Conservation (phyloP, 768 basidiomycete genomes). For the Clitopilus passeckerianus region DNA sequence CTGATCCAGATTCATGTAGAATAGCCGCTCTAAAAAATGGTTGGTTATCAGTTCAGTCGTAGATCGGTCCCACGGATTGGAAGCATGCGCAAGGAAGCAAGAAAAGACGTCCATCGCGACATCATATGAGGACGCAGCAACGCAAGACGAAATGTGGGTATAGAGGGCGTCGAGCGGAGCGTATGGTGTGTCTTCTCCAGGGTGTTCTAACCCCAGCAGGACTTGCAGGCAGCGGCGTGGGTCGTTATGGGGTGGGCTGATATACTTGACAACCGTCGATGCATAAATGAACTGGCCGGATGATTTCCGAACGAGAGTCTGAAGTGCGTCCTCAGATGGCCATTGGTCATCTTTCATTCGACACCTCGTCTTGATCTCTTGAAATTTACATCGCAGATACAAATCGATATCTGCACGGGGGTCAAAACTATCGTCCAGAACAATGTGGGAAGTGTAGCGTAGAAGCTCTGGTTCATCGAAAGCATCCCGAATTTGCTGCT, state of each 20-base stretch:
- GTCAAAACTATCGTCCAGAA: neutral
- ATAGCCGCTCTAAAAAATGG: neutral
- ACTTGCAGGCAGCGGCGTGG: neutral
- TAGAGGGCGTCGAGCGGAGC: neutral
- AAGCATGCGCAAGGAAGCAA: neutral
- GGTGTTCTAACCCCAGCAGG: neutral
- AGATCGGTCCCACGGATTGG: neutral
- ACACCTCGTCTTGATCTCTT: neutral
- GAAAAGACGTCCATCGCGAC: neutral
- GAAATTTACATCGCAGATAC: neutral
- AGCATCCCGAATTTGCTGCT: neutral
- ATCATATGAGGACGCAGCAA: neutral
- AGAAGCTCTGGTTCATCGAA: neutral
- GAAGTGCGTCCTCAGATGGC: neutral
- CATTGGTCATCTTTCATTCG: neutral
- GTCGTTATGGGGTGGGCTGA: neutral
- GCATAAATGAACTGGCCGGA: neutral
- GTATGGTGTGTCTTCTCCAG: neutral
- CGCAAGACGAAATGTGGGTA: neutral
- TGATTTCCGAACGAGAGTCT: neutral
- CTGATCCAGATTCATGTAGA: neutral
- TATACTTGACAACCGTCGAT: neutral
- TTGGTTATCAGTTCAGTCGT: neutral
- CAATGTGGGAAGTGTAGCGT: neutral
- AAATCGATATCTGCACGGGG: neutral